These are phyloP conservation scores for Cryptosporidium xiaoi DNA, from an alignment of 169 alveolate species.

Conservation along the genomic window DNA sequence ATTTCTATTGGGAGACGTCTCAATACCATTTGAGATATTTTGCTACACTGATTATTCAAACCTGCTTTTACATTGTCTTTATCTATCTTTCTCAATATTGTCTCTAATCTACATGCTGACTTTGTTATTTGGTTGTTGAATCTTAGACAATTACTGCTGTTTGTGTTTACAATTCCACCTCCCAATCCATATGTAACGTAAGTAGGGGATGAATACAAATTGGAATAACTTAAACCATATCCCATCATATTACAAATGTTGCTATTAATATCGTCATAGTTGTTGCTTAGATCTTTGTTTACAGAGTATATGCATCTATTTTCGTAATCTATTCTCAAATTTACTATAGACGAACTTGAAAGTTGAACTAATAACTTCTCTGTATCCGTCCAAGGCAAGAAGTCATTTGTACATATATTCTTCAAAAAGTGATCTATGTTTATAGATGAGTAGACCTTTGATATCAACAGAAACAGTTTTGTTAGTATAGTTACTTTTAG, in stretches of 20 bases:
- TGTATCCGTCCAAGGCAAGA: slow-evolving; percentile 88
- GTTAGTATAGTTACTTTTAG: slow-evolving; percentile 87
- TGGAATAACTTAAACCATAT: background rate
- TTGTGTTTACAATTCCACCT: background rate
- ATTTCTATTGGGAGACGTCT: slow-evolving; percentile 74
- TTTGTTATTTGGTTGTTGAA: slow-evolving; percentile 31
- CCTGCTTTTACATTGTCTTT: slow-evolving; percentile 52
- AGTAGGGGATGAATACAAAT: background rate
- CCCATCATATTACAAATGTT: background rate
- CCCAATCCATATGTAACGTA: background rate
- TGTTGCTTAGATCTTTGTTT: slow-evolving; percentile 10
- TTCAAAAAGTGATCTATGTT: slow-evolving; percentile 86
- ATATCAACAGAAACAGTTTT: slow-evolving; percentile 83
- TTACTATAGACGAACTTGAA: slow-evolving; percentile 49
- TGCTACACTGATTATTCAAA: slow-evolving; percentile 30
- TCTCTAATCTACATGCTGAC: slow-evolving; percentile 49
- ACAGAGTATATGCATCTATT: slow-evolving; percentile 43
- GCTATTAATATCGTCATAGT: background rate
- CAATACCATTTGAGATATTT: slow-evolving; percentile 65
- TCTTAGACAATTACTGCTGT: background rate
- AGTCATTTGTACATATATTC: slow-evolving; percentile 86
- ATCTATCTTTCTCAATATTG: slow-evolving; percentile 29
- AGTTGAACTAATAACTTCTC: slow-evolving; percentile 82
- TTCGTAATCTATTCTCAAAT: slow-evolving; percentile 65
- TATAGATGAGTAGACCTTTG: slow-evolving; percentile 86